phyloP scores from a whole-genome alignment of 257 asterid genomes.

The Nemophila menziesii region DNA sequence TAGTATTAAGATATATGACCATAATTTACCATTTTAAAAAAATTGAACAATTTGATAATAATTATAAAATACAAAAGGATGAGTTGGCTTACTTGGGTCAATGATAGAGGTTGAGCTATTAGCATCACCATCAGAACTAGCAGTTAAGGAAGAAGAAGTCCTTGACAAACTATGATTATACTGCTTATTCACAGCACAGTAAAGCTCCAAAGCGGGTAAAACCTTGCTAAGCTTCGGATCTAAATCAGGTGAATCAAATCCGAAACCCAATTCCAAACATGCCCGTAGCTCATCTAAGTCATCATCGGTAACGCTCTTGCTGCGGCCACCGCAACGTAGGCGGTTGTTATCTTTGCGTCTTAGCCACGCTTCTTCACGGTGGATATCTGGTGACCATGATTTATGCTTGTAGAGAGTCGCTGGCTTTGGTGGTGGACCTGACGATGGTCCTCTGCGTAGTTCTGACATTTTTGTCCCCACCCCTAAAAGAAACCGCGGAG shows the following conservation, averaged over 20 bases:
- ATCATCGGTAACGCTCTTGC: conserved; percentile 30
- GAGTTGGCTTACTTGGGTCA: conserved; percentile 32
- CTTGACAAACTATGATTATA: conserved; percentile 25
- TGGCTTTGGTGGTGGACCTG: conserved; percentile 1
- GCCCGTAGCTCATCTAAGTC: conserved; percentile 72
- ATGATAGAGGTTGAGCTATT: conserved; percentile 17
- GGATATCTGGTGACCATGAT: conserved; percentile 53
- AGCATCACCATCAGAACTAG: conserved; percentile 21
- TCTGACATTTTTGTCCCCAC: conserved; percentile 5
- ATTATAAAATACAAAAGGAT: neutral
- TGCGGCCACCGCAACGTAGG: conserved; percentile 22
- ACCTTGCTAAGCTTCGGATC: conserved; percentile 41
- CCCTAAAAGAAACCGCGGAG: neutral
- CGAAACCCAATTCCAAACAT: conserved; percentile 59
- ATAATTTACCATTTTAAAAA: too few relatives aligned
- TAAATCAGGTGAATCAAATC: conserved; percentile 46
- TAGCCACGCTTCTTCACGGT: conserved; percentile 56
- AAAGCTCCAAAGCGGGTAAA: conserved; percentile 74
- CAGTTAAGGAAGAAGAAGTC: conserved; percentile 28
- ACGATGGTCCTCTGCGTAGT: conserved; percentile 17
- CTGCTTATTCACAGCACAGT: conserved; percentile 33
- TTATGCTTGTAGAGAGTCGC: conserved; percentile 35
- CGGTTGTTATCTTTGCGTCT: conserved; percentile 21
- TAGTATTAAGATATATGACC: too few relatives aligned
- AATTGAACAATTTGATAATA: too few relatives aligned